Base-by-base conservation (phyloP, 768 basidiomycete species). In the Tricholoma flavovirens region DNA sequence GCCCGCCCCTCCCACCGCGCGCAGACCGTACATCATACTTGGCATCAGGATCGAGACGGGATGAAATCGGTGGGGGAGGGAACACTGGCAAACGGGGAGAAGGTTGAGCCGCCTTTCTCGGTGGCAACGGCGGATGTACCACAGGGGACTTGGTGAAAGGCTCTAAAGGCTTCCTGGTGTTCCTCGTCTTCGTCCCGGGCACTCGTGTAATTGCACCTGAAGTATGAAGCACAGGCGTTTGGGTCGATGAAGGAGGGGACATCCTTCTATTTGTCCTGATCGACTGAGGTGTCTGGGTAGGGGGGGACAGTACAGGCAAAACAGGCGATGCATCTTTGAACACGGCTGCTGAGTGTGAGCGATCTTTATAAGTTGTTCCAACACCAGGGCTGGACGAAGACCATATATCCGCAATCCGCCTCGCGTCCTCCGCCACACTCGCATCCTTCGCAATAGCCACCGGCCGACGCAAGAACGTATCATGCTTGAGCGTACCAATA, bases 1-100 rank as follows among this genome's bases (percentile, higher is more conserved):
- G 78, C 11, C 89, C 90, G 2, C 90, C 90, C 42, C 79, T 73
- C 2, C 90, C 90, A 4, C 90, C 88, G 19, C 89, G 78, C 4
- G 88, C 88, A 35, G 88, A 90, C 11, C 85, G 82, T 22, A 89
- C 69, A 63, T 91, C 83, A 63, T 90, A 90, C 56, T 83, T 86
- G 19, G 75, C 77, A 51, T 83, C 85, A 0, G 79, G 73, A 57
- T 83, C 80, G 3, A 61, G 56, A 19, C 69, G 66, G 40, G 68
- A 32, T 7, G 30, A 1, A 8, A 5, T 26, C 24, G 30, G n/a
- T n/a, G n/a, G 62, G 53, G 70, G 59, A 2, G 74, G 69, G 55
- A 75, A 71, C 0, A 62, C 61, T 17, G 74, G 70, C 5, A 72
- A 52, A 19, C 66, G 72, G 2, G 66, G 64, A 1, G 70, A 64